Conservation (phyloP, 2,329 filamentous ascomycete genomes). For the Mycocentrospora acerina region DNA sequence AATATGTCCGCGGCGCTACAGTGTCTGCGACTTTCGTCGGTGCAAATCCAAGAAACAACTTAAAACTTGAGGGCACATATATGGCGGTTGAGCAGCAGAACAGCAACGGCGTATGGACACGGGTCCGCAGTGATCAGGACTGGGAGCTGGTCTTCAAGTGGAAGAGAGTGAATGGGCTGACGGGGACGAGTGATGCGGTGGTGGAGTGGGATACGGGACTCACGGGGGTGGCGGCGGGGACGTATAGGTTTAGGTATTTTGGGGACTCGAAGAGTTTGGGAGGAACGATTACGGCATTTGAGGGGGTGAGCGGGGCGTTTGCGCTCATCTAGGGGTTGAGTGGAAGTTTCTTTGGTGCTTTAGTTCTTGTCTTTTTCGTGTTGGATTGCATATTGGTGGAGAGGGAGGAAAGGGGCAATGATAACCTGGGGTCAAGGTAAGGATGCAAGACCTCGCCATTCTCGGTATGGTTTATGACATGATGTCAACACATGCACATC, state of each 20-base stretch:
- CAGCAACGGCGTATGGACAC: conserved; percentile 59
- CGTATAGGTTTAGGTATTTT: conserved; percentile 79
- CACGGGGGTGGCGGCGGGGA: conserved; percentile 54
- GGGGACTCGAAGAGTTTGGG: conserved; percentile 73
- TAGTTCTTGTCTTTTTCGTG: too few relatives aligned
- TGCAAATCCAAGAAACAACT: conserved; percentile 87
- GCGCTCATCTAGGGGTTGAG: not conserved
- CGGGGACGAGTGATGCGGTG: conserved; percentile 76
- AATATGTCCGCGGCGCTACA: conserved; percentile 61
- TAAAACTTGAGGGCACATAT: conserved; percentile 76
- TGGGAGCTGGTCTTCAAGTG: conserved; percentile 84
- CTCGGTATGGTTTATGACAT: too few relatives aligned
- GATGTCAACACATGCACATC: too few relatives aligned
- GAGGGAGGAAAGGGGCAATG: too few relatives aligned
- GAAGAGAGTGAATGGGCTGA: conserved; percentile 67
- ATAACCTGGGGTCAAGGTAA: too few relatives aligned
- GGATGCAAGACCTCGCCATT: too few relatives aligned
- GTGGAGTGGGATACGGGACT: conserved; percentile 75
- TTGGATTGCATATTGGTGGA: too few relatives aligned
- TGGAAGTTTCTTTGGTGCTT: too few relatives aligned
- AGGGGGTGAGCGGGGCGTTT: conserved; percentile 31
- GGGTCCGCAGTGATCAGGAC: conserved; percentile 71
- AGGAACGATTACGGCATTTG: conserved; percentile 65
- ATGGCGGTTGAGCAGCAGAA: conserved; percentile 70
- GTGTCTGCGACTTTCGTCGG: conserved; percentile 74